Base-by-base conservation (phyloP, 2,329 filamentous ascomycete genomes). In the Trichophyton rubrum region DNA sequence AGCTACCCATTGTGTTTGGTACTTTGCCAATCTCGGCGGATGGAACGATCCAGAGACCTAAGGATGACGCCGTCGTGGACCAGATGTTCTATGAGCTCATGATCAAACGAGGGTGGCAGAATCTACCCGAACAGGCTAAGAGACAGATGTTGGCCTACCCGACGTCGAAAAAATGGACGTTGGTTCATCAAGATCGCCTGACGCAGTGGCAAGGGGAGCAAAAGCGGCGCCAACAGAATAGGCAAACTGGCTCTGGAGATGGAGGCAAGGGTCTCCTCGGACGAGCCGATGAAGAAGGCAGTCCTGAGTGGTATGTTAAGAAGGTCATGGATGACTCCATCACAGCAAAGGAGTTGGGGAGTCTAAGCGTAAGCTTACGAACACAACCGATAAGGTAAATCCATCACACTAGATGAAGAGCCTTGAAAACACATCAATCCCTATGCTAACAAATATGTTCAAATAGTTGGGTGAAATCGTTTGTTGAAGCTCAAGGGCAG, bases 91-190 rank as follows among this genome's bases (percentile, higher is more conserved):
- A 91, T 68, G 86, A 90, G 59, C 78, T 99, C 65, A 97, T 99
- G 93, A 89, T 95, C 70, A 96, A 96, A 76, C 85, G 93, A 76
- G 93, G 92, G 65, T 97, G 91, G 89, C 93, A 96, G 76, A 95
- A 95, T 73, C 78, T 99, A 65, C 93, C 93, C 3, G 93, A 99
- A 70, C 90, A 96, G 76, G 93, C 93, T 33, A 85, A 88, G 67
- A 82, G 92, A 63, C 93, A 97, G 77, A 97, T 99, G 92, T 83
- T 93, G 75, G 90, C 90, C 41, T 97, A 99, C 72, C 89, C 91
- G 13, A 83, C 93, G 7, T 84, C 86, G 65, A 97, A 97, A 80
- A 99, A 97, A 76, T 99, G 93, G 93, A 96, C 90, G 1, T 78
- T 99, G 62, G 88, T 99, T 58, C 88, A 97, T 72, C 92, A 99